These are phyloP conservation scores for Aureobasidium sp. DNA, from an alignment of 2,329 filamentous ascomycete genomes.

Conservation along the genomic window DNA sequence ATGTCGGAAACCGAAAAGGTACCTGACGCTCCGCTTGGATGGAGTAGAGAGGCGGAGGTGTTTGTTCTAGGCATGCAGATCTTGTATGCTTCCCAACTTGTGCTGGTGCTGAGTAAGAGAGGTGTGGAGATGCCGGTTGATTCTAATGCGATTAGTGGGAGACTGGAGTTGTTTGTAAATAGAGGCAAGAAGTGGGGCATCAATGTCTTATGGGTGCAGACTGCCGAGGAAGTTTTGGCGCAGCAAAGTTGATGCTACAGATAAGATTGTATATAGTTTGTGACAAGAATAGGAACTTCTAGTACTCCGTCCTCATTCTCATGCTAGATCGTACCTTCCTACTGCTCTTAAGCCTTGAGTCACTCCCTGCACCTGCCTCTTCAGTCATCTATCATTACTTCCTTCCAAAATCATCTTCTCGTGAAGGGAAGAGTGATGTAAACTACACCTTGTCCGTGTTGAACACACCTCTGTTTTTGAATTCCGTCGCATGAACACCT, in stretches of 20 bases:
- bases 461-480: no score
- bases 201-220: conserved; percentile 31
- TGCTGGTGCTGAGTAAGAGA: conserved; percentile 22
- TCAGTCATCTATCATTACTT: no score
- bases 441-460: no score
- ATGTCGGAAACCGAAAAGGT: conserved; percentile 25
- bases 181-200: conserved; percentile 18
- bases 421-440: no score
- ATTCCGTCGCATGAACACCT: no score
- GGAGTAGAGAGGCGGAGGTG: conserved; percentile 58
- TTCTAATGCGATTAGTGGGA: conserved; percentile 19
- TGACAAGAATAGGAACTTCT: no score
- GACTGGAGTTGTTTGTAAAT: conserved; percentile 22
- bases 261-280: no score
- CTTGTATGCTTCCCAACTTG: conserved; percentile 33
- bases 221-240: conserved; percentile 26
- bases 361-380: no score
- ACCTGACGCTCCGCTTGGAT: conserved; percentile 61
- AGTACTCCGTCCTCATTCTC: no score
- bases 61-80: conserved; percentile 51
- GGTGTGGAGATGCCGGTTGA: conserved; percentile 13
- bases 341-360: no score
- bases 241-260: neutral
- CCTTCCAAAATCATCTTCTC: no score
- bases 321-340: no score